phyloP scores from a whole-genome alignment of 106 monocot species.

The Acanthochlamys bracteata region DNA sequence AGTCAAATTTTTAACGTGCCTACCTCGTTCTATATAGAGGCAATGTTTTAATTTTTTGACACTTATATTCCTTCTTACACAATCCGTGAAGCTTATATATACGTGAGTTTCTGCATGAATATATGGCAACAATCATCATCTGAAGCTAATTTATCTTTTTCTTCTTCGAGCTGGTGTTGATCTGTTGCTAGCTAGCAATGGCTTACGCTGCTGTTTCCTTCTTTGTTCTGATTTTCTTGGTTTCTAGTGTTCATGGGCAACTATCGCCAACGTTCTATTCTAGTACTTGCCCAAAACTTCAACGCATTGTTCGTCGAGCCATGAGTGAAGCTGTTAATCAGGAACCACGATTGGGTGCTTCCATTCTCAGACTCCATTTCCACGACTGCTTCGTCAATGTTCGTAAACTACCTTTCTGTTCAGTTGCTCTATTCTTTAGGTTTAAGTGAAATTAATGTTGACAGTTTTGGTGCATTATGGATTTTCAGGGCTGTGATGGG shows the following conservation, averaged over 20 bases:
- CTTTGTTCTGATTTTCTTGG: neutral
- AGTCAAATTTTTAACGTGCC: no score
- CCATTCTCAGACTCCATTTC: constrained; percentile 20
- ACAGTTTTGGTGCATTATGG: neutral
- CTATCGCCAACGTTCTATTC: constrained; percentile 15
- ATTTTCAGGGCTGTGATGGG: constrained; percentile 19
- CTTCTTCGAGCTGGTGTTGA: no score
- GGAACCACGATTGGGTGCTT: constrained; percentile 12
- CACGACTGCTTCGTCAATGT: constrained; percentile 28
- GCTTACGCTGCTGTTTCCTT: neutral
- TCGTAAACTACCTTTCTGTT: neutral
- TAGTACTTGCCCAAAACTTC: constrained; percentile 7
- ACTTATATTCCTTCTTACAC: no score
- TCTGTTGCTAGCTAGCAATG: neutral
- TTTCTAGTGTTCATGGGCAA: constrained; percentile 2
- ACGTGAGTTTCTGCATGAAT: no score
- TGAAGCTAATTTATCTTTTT: no score
- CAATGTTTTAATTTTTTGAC: no score
- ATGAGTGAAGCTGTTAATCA: neutral
- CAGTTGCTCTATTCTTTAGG: neutral
- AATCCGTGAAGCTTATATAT: no score
- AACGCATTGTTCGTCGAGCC: neutral
- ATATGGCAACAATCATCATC: no score
- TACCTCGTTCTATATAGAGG: no score
- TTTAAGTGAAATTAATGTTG: no score